phyloP scores from a whole-genome alignment of 768 basidiomycete genomes.

The Auriscalpium microsporum region DNA sequence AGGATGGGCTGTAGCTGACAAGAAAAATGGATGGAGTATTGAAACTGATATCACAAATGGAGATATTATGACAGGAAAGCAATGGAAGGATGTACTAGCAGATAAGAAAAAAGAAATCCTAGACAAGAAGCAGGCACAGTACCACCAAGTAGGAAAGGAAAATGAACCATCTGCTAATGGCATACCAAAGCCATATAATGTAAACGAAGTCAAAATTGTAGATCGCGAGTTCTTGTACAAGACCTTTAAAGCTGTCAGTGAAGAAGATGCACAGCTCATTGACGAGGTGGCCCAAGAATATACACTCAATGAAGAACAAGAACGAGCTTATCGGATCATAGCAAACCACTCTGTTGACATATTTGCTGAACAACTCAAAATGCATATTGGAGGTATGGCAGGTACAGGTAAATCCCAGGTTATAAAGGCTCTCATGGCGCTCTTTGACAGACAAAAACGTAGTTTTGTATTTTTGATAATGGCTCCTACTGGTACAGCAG shows the following conservation, averaged over 20 bases:
- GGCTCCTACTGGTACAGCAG: constrained; percentile 17
- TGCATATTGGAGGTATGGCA: constrained; percentile 19
- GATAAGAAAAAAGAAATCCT: too few relatives aligned
- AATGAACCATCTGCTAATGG: too few relatives aligned
- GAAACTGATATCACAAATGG: too few relatives aligned
- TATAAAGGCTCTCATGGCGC: constrained; percentile 8
- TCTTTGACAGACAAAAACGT: constrained; percentile 8
- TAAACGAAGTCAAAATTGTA: not conserved
- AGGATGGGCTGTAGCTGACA: too few relatives aligned
- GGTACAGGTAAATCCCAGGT: constrained; percentile 19
- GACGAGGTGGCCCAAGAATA: not conserved
- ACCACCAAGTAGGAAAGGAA: too few relatives aligned
- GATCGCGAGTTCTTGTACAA: not conserved
- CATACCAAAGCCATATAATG: too few relatives aligned
- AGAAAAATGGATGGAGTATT: too few relatives aligned
- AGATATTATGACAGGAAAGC: too few relatives aligned
- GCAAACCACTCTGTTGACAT: constrained; percentile 8
- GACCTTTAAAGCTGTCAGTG: not conserved
- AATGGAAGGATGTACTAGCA: too few relatives aligned
- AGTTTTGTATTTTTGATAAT: constrained; percentile 4
- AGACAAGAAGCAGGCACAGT: too few relatives aligned
- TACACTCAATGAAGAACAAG: constrained; percentile 14
- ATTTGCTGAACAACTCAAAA: constrained; percentile 7
- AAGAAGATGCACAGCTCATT: not conserved
- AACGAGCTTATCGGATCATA: constrained; percentile 14